phyloP scores from a whole-genome alignment of 257 asterid genomes.

The Euphrasia confusa region DNA sequence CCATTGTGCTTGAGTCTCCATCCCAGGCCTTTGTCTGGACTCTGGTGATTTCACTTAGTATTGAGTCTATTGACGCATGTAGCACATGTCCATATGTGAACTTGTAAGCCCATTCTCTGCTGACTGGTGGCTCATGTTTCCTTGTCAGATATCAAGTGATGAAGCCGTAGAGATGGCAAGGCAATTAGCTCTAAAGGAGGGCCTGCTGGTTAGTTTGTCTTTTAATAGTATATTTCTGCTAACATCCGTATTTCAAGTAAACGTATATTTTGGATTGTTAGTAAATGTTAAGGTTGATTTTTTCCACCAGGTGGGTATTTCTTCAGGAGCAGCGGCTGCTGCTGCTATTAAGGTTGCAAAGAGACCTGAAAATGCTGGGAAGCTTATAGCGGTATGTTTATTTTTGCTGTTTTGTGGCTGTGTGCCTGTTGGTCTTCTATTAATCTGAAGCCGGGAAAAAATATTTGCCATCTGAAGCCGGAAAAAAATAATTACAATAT shows the following conservation, averaged over 20 bases:
- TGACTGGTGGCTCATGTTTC: slow-evolving; percentile 15
- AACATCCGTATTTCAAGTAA: neutral
- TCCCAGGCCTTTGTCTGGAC: no score
- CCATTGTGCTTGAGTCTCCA: no score
- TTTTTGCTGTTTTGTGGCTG: slow-evolving; percentile 16
- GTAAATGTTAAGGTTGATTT: slow-evolving; percentile 16
- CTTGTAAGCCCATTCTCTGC: slow-evolving; percentile 6
- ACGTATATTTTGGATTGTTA: neutral
- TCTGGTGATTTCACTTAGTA: neutral
- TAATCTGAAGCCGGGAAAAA: slow-evolving; percentile 11
- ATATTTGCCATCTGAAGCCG: slow-evolving; percentile 3
- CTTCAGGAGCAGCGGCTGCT: slow-evolving; percentile 99
- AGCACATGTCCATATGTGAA: no score
- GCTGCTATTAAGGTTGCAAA: slow-evolving; percentile 81
- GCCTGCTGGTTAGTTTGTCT: slow-evolving; percentile 70
- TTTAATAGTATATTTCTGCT: neutral
- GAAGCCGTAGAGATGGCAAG: slow-evolving; percentile 89
- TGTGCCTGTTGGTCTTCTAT: slow-evolving; percentile 8
- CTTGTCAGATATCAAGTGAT: slow-evolving; percentile 73
- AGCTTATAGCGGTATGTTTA: slow-evolving; percentile 72
- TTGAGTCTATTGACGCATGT: neutral
- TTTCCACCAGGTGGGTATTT: slow-evolving; percentile 76
- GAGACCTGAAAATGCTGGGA: slow-evolving; percentile 96
- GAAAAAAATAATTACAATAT: slow-evolving; percentile 8
- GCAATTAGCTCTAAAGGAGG: slow-evolving; percentile 92